Conservation (phyloP, 169 alveolate species). For the Plasmodium sp. region DNA sequence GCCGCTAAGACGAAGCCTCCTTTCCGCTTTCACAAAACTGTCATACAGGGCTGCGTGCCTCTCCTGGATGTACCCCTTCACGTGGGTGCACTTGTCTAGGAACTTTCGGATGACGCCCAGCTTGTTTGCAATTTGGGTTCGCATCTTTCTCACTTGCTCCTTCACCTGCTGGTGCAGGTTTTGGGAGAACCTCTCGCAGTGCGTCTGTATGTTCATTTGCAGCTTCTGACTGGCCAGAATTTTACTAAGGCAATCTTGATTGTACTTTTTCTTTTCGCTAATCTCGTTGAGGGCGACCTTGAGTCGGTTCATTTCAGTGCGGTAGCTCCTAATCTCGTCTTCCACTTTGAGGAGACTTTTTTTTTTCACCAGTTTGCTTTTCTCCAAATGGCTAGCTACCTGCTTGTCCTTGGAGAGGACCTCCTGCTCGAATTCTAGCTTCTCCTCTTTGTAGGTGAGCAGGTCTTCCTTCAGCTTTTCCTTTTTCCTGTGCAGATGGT, state of each 20-base stretch:
- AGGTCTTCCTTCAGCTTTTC: conserved; percentile 36
- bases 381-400: conserved; percentile 28
- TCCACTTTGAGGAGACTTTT: conserved; percentile 21
- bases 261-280: conserved; percentile 11
- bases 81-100: conserved; percentile 38
- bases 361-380: conserved; percentile 27
- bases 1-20: not conserved
- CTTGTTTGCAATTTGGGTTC: conserved; percentile 54
- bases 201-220: conserved; percentile 15
- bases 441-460: conserved; percentile 6
- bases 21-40: conserved; percentile 10
- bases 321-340: conserved; percentile 8
- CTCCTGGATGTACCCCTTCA: conserved; percentile 17
- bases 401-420: conserved; percentile 22
- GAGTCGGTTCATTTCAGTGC: not conserved
- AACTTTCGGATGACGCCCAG: conserved; percentile 64
- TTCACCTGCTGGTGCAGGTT: conserved; percentile 57
- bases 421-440: conserved; percentile 44
- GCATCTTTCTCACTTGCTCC: conserved; percentile 69
- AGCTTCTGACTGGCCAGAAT: conserved; percentile 14
- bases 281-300: conserved; percentile 36
- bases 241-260: not conserved
- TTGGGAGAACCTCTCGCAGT: conserved; percentile 51
- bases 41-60: conserved; percentile 48
- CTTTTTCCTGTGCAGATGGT: conserved; percentile 30